Evolutionary conservation across 2,329 filamentous ascomycete species (phyloP), one percentile per base, ranked within the genome.

Genomic region (Ceratocystis colombiana): DNA sequence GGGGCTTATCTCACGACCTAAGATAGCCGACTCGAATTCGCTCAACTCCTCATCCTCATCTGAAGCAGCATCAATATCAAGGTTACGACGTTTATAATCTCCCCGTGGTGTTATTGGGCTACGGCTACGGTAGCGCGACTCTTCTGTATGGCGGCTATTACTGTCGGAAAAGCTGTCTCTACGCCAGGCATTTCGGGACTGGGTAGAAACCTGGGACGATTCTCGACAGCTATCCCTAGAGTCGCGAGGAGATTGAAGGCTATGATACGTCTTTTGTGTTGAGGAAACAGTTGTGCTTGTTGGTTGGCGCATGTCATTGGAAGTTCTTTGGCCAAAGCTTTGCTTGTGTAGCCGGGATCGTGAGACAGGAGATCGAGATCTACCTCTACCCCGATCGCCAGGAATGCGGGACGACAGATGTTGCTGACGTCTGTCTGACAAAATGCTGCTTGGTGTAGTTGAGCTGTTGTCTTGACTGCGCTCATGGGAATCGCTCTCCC

Each of bases 141-240:
- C 53, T 57, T 57, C 53, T 5, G 53, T 33, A 22, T 61, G 59
- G 33, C 59, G 59, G 22, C 53, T 57, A 17, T 57, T 57, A 17
- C 53, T 57, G 2, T 57, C 53, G 2, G 53, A 57, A 22, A 57
- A 57, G 25, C 53, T 57, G 59, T 61, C 59, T 22, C 33, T 45
- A 37, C 59, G 59, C 59, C 33, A 45, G 59, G 33, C 53, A 17
- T 28, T 33, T 17, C 6, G 17, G 2, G 46, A 50, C 17, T 57
- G 28, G 22, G 15, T 57, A 28, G 53, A 28, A 17, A 57, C 53
- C 17, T 57, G 53, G n/a, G 53, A 57, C n/a, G 53, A 57, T 17
- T 33, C 53, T 17, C 22, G 53, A 17, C 53, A 28, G 28, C 5
- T 57, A 33, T 33, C 30, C 17, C 53, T 28, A 33, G 25, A 57